phyloP scores from a whole-genome alignment of 2,329 filamentous ascomycete genomes.

The Fulvia fulva region DNA sequence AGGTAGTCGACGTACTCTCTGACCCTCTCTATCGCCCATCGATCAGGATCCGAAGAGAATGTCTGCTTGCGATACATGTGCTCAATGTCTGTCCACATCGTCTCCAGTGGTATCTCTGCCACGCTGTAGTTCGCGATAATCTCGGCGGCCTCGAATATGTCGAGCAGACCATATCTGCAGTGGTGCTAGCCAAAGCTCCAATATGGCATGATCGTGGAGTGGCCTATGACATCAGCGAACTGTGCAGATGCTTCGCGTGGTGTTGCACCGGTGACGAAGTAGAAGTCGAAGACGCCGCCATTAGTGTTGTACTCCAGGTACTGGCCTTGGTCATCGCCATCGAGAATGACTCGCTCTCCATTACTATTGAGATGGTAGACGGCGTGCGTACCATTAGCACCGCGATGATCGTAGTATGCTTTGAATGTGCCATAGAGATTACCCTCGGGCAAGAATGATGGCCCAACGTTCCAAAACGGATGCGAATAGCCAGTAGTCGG shows the following conservation, averaged over 20 bases:
- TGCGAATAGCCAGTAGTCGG: too few species aligned
- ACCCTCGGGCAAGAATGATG: too few species aligned
- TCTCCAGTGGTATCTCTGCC: conserved; percentile 64
- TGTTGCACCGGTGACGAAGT: conserved; percentile 48
- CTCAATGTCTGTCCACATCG: conserved; percentile 61
- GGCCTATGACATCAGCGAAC: conserved; percentile 48
- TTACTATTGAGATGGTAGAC: conserved; percentile 71
- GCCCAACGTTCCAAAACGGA: too few species aligned
- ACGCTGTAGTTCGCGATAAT: conserved; percentile 62
- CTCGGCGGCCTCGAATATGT: conserved; percentile 63
- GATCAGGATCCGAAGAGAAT: conserved; percentile 62
- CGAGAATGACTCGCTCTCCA: conserved; percentile 71
- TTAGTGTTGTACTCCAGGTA: conserved; percentile 77
- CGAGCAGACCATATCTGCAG: conserved; percentile 48
- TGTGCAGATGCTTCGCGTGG: conserved; percentile 47
- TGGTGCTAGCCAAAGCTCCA: conserved; percentile 53
- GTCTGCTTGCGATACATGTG: conserved; percentile 48
- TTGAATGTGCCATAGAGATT: conserved; percentile 72
- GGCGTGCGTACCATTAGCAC: conserved; percentile 52
- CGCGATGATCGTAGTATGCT: conserved; percentile 68
- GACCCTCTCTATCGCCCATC: conserved; percentile 60
- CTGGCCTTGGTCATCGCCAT: conserved; percentile 57
- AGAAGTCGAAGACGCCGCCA: conserved; percentile 68
- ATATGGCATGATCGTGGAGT: conserved; percentile 49
- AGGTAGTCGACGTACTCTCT: conserved; percentile 61